These are phyloP conservation scores for Colletotrichum phormii DNA, from an alignment of 2,329 filamentous ascomycete genomes.

Conservation along the genomic window DNA sequence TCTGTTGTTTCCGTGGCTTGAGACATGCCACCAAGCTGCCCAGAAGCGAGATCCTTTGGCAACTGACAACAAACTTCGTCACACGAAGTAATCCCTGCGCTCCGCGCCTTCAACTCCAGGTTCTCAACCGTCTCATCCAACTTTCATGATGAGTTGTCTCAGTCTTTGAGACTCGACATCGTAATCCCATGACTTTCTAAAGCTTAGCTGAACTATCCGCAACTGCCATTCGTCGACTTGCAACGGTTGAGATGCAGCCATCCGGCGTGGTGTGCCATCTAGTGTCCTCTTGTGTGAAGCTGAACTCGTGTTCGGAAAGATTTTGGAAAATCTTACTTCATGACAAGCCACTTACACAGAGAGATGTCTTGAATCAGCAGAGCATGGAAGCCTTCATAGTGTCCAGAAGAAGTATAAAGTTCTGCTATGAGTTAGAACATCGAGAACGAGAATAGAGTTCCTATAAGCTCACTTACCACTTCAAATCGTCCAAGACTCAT, in stretches of 20 bases:
- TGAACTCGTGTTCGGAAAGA: conserved; percentile 21
- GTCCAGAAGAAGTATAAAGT: background rate
- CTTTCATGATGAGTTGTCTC: background rate
- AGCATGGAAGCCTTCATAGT: background rate
- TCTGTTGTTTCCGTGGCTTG: background rate
- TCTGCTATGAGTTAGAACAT: background rate
- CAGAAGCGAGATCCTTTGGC: background rate
- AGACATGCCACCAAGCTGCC: background rate
- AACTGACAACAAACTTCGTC: background rate
- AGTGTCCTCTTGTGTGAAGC: conserved; percentile 10
- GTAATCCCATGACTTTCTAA: background rate
- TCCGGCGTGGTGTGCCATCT: background rate
- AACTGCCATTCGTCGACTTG: background rate
- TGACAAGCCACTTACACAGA: background rate
- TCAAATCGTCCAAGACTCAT: no score
- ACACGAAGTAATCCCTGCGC: background rate
- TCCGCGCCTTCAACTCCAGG: background rate
- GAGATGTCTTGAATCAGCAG: background rate
- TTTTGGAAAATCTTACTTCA: conserved; percentile 39
- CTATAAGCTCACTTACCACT: background rate
- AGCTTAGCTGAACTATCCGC: background rate
- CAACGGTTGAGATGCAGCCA: conserved; percentile 18
- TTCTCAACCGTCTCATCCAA: background rate
- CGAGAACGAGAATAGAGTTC: background rate
- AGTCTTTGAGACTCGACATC: background rate